Evolutionary conservation across 2,329 filamentous ascomycete species (phyloP), one percentile per base, ranked within the genome.

Genomic region (Bisporella sp.): DNA sequence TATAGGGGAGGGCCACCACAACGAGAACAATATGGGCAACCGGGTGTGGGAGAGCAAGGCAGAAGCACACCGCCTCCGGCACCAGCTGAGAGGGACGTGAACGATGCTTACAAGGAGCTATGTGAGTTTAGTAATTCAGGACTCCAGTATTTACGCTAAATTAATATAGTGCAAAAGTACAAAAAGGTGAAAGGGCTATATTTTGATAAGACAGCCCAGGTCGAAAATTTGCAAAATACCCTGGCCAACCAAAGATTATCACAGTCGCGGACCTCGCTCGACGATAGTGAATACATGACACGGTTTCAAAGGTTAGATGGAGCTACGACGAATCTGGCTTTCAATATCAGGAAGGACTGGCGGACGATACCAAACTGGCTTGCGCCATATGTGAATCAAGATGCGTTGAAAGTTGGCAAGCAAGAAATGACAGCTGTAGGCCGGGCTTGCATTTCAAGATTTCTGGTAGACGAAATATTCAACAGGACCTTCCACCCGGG

Each of bases 351-450:
- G 56, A 97, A 97, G 69, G 87, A 95, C 64, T 99, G 93, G 93
- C 82, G 81, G 55, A 74, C 75, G 33, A 76, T 97, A 49, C 93
- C 93, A 0, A 66, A 75, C 5, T 97, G 90, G 89, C 74, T 99
- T 42, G 78, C 82, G 49, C 77, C 77, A 29, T 88, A 83, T 49
- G 87, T 95, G 57, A 96, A 92, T 66, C 77, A 85, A 47, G 91
- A 95, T 61, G 92, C 90, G 1, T 76, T 95, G 48, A 81, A 84
- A 61, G 89, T 85, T 7, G 93, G 91, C 54, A 95, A 91, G 64
- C 91, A 96, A 67, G 93, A 99, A 69, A 99, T 99, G 93, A 97
- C 90, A 5, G 91, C 91, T 5, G 86, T 95, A 29, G 93, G 93
- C 12, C 82, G 92, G 48, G 90, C 92, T 9, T 82, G 91, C 57